Evolutionary conservation across 495 filamentous ascomycete genomes (phyloP), one percentile per base, ranked within the genome.

Genomic region (Hyphodiscus hymeniophilus): DNA sequence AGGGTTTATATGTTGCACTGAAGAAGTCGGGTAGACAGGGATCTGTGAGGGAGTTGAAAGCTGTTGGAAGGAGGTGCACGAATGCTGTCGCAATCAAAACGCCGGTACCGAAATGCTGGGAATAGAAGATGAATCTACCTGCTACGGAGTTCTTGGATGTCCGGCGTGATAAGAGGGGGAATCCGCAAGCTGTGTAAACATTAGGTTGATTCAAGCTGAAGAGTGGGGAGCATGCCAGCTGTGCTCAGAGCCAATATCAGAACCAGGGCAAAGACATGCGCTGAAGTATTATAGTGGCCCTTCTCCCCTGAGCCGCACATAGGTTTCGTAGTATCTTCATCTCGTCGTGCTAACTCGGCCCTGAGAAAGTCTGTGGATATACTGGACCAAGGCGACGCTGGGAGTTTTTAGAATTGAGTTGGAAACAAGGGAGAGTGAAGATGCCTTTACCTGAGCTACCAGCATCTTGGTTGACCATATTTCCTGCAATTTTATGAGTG

Each of bases 41-140:
- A 56, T 91, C 82, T 17, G 82, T 87, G 26, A 94, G 70, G 7
- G 87, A 91, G 32, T 75, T 64, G 60, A 91, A 91, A 26, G 87
- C 87, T 2, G 85, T 91, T 10, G 87, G 87, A 3, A 94, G 82
- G 7, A 82, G 69, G 63, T 92, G 87, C 21, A 92, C 87, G 59
- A 94, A 94, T 35, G 87, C 87, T n/a, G 87, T 90, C 16, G 87
- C 86, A 51, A 92, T 85, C 24, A 94, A 66, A 7, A 94, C 87
- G 18, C 87, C 87, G 4, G 87, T 92, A 31, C 87, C 87, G 54
- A 94, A 90, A 64, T 91, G 85, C 42, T 85, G 83, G 23, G 82
- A 86, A 38, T 85, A 62, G 64, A 89, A 89, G 52, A 90, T 66
- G 52, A 80, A 73, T 48, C 57, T 69, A 42, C 58, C 61, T 52